phyloP scores from a whole-genome alignment of 345 rosid genomes.

The Salix dunnii region DNA sequence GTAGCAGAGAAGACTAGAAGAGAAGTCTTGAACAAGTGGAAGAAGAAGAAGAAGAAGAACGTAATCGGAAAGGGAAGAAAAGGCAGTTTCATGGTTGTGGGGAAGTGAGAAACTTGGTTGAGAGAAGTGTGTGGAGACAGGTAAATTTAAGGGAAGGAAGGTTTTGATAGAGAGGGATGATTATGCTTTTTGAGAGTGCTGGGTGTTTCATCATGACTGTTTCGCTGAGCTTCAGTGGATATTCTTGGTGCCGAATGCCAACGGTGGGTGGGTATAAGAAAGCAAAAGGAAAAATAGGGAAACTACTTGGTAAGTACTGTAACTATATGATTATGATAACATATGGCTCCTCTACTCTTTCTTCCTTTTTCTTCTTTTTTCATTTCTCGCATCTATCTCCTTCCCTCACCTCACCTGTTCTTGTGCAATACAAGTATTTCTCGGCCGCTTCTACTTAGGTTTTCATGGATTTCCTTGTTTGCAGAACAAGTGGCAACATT shows the following conservation, averaged over 20 bases:
- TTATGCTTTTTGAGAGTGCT: conserved; percentile 48
- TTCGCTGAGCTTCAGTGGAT: conserved; percentile 30
- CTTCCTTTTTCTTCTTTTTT: neutral
- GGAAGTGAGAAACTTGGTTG: conserved; percentile 31
- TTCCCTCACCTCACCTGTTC: neutral
- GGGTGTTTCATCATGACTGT: conserved; percentile 55
- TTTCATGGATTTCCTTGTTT: conserved; percentile 42
- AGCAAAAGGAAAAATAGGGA: neutral
- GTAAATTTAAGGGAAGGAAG: conserved; percentile 54
- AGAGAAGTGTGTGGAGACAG: conserved; percentile 26
- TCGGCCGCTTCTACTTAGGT: too few species aligned
- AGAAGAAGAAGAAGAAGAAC: conserved; percentile 32
- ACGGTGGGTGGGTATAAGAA: conserved; percentile 13
- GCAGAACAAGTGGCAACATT: too few species aligned
- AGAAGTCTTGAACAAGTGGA: conserved; percentile 40
- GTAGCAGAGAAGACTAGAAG: conserved; percentile 22
- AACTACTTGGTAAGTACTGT: neutral
- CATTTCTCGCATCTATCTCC: neutral
- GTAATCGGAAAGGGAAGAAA: conserved; percentile 27
- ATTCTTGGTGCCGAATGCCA: conserved; percentile 3
- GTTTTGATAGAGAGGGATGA: conserved; percentile 35
- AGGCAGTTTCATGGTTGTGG: conserved; percentile 52
- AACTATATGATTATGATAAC: too few species aligned
- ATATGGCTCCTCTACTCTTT: neutral
- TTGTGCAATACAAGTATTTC: neutral